phyloP scores from a whole-genome alignment of 768 basidiomycete genomes.

The Boletus coccyginus region DNA sequence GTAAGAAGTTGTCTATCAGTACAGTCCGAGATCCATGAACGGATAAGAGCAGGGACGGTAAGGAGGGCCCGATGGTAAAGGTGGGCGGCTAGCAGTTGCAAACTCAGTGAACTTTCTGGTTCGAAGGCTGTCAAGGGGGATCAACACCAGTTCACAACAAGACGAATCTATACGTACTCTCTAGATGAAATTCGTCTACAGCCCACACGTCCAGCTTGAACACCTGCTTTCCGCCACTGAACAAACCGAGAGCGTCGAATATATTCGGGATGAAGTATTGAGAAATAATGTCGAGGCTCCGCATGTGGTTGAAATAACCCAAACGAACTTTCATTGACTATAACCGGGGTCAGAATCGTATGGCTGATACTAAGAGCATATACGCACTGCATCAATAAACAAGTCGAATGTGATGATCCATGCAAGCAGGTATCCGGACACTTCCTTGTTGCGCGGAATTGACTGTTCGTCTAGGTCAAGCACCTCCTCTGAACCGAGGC shows the following conservation, averaged over 20 bases:
- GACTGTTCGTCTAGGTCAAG: slow-evolving; percentile 42
- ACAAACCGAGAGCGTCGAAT: slow-evolving; percentile 63
- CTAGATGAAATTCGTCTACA: slow-evolving; percentile 78
- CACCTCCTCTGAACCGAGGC: slow-evolving; percentile 38
- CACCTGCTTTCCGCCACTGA: slow-evolving; percentile 58
- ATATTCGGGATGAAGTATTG: slow-evolving; percentile 69
- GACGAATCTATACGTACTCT: slow-evolving; percentile 45
- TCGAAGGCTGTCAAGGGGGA: slow-evolving; percentile 49
- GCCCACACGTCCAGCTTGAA: slow-evolving; percentile 86
- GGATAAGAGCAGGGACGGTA: slow-evolving; percentile 80
- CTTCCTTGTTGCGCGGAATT: slow-evolving; percentile 32
- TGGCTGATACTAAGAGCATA: neutral
- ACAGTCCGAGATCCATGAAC: slow-evolving; percentile 81
- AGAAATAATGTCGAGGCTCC: slow-evolving; percentile 62
- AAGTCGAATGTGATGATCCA: slow-evolving; percentile 92
- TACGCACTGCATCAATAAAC: slow-evolving; percentile 77
- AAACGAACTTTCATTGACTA: slow-evolving; percentile 88
- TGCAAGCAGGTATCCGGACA: slow-evolving; percentile 70
- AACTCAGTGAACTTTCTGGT: slow-evolving; percentile 45
- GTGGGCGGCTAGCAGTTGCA: slow-evolving; percentile 76
- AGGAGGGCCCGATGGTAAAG: slow-evolving; percentile 86
- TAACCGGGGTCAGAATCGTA: neutral
- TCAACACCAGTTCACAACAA: neutral
- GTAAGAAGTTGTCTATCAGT: slow-evolving; percentile 87
- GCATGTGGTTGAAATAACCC: slow-evolving; percentile 83